phyloP scores from a whole-genome alignment of 371 early-diverging fungal species.

The Sporodiniella umbellata region DNA sequence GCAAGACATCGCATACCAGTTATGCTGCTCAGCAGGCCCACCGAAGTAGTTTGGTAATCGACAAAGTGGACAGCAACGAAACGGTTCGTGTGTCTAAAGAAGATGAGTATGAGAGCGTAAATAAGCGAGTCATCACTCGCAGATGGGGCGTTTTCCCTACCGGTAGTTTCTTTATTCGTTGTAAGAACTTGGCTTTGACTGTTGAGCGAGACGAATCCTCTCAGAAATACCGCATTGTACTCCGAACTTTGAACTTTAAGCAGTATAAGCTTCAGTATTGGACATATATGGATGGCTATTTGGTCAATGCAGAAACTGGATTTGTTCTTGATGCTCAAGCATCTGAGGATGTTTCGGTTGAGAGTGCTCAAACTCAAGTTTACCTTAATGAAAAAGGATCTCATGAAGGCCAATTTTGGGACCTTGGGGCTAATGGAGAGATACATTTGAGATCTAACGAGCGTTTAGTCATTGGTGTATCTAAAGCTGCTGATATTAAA shows the following conservation, averaged over 20 bases:
- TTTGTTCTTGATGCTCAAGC: slow-evolving; percentile 45
- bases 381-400: slow-evolving; percentile 22
- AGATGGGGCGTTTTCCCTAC: slow-evolving; percentile 48
- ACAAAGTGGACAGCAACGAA: slow-evolving; percentile 6
- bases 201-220: slow-evolving; percentile 17
- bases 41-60: slow-evolving; percentile 8
- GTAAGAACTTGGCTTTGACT: slow-evolving; percentile 31
- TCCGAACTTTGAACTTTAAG: slow-evolving; percentile 37
- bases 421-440: slow-evolving; percentile 36
- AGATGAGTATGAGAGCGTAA: slow-evolving; percentile 31
- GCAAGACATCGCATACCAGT: slow-evolving; percentile 14
- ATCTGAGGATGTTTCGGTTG: slow-evolving; percentile 24
- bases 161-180: slow-evolving; percentile 36
- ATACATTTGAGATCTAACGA: slow-evolving; percentile 38
- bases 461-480: slow-evolving; percentile 30
- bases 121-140: slow-evolving; percentile 29
- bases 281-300: slow-evolving; percentile 44
- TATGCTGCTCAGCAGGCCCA: slow-evolving; percentile 18
- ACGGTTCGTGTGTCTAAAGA: slow-evolving; percentile 20
- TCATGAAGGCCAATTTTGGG: slow-evolving; percentile 40
- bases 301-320: slow-evolving; percentile 55
- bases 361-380: slow-evolving; percentile 30
- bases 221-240: slow-evolving; percentile 15
- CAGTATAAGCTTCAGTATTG: slow-evolving; percentile 50
- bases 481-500: slow-evolving; percentile 19